These are phyloP conservation scores for Candida glucosophila DNA, from an alignment of 1,139 yeast species.

Conservation along the genomic window DNA sequence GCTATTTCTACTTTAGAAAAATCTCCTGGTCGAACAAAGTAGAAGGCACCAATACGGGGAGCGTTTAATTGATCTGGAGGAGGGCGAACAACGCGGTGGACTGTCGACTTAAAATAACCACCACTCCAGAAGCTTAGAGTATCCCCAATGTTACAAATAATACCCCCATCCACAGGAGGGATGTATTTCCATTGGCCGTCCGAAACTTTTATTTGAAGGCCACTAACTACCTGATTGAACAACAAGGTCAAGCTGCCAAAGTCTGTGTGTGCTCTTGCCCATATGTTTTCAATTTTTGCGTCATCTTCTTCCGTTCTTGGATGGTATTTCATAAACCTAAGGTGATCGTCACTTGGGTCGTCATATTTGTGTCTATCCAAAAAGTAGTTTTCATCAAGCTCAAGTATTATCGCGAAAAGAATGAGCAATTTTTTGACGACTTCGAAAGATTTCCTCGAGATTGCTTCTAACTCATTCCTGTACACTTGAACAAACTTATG, in stretches of 20 bases:
- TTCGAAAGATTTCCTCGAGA: conserved; percentile 16
- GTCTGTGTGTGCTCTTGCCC: conserved; percentile 26
- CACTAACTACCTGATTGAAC: conserved; percentile 22
- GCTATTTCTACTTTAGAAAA: conserved; percentile 18
- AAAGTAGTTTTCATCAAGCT: conserved; percentile 22
- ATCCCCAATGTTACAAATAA: conserved; percentile 20
- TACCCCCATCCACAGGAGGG: conserved; percentile 19
- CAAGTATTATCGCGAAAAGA: conserved; percentile 23
- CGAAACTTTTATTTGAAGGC: conserved; percentile 17
- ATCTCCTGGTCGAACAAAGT: conserved; percentile 27
- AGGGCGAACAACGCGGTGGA: conserved; percentile 16
- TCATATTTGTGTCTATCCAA: conserved; percentile 19
- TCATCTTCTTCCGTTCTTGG: conserved; percentile 19
- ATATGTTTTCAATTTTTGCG: conserved; percentile 17
- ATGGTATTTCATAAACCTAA: conserved; percentile 24
- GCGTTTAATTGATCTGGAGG: conserved; percentile 15
- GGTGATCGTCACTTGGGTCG: conserved; percentile 24
- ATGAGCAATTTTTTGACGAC: conserved; percentile 17
- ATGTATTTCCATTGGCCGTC: conserved; percentile 22
- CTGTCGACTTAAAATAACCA: conserved; percentile 11
- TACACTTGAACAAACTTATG: conserved; percentile 16
- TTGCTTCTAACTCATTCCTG: conserved; percentile 11
- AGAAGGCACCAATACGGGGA: conserved; percentile 24
- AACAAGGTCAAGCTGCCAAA: conserved; percentile 21
- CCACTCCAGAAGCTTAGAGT: conserved; percentile 19